Evolutionary conservation across 495 filamentous ascomycete species (phyloP).

Genomic region (Usnea hakonensis): DNA sequence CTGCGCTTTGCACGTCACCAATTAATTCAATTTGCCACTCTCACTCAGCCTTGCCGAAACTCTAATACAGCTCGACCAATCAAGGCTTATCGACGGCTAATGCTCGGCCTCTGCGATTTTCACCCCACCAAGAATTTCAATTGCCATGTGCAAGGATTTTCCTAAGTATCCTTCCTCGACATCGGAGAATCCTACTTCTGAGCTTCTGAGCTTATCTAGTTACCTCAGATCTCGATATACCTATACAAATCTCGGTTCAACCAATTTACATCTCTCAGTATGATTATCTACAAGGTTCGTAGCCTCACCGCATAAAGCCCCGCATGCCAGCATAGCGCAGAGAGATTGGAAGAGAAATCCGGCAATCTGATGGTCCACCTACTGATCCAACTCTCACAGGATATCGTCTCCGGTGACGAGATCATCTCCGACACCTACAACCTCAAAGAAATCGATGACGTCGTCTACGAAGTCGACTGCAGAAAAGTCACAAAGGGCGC

Average conservation of each 20-base stretch:
- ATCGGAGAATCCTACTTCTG: background rate
- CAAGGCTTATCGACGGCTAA: slow-evolving; percentile 1
- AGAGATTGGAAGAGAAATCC: background rate
- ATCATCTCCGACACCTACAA: slow-evolving; percentile 90
- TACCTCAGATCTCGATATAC: background rate
- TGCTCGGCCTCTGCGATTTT: slow-evolving; percentile 3
- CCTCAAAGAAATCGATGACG: slow-evolving; percentile 63
- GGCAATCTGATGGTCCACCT: background rate
- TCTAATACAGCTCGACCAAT: background rate
- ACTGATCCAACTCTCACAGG: slow-evolving; percentile 58
- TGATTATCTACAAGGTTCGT: slow-evolving; percentile 30
- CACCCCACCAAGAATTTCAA: slow-evolving; percentile 11
- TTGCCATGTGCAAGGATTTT: background rate
- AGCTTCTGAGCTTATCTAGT: background rate
- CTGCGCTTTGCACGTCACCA: slow-evolving; percentile 10
- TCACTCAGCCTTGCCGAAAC: background rate
- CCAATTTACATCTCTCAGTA: slow-evolving; percentile 6
- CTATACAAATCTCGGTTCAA: background rate
- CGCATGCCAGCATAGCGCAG: background rate
- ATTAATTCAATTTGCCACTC: slow-evolving; percentile 11
- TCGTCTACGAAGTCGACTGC: slow-evolving; percentile 84
- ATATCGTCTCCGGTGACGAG: slow-evolving; percentile 85
- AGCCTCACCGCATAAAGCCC: slow-evolving; percentile 1
- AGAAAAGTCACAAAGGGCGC: slow-evolving; percentile 74
- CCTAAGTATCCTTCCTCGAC: background rate